Base-by-base conservation (phyloP, 495 filamentous ascomycete genomes). In the Tuber aestivum region DNA sequence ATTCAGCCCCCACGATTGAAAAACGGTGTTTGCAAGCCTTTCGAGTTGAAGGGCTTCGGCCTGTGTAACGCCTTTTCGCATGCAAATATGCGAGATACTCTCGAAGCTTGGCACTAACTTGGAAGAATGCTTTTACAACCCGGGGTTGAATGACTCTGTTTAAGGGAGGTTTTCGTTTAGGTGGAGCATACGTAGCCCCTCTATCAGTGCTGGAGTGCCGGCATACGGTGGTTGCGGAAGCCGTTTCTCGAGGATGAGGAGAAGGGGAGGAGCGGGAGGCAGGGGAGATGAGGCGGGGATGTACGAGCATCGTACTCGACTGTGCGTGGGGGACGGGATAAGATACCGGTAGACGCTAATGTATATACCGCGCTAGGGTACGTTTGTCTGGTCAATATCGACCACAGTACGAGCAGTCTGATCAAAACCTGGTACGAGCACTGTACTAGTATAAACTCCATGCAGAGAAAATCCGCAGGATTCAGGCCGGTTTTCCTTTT, bases 311-410 rank as follows among this genome's bases (percentile, higher is more conserved):
- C 56, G n/a, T 65, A 2, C 56, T 18, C 56, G 27, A 14, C 27
- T 65, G n/a, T 65, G 32, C 10, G 56, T 27, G 27, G 56, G 56
- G 8, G 32, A 27, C 56, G 56, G 56, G 56, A 65, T 65, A 65
- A 65, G 56, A 65, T 65, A n/a, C n/a, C n/a, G n/a, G n/a, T n/a
- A n/a, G 56, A 65, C 27, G n/a, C 56, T 32, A 16, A 65, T 16
- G 56, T 65, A 65, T 65, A 65, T 65, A 65, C 56, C 56, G 56
- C 56, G 32, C 56, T 27, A 65, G 56, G 56, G n/a, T 65, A 65
- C 2, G 0, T 27, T 16, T 16, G 12, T 6, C 56, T 32, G 6
- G n/a, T 65, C 56, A 14, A 65, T 65, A 65, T 65, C 27, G 14
- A 27, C 56, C n/a, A n/a, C n/a, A n/a, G n/a, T 32, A 44, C 42